Conservation (phyloP, 2,329 filamentous ascomycete species). For the Drechslerella dactyloides region DNA sequence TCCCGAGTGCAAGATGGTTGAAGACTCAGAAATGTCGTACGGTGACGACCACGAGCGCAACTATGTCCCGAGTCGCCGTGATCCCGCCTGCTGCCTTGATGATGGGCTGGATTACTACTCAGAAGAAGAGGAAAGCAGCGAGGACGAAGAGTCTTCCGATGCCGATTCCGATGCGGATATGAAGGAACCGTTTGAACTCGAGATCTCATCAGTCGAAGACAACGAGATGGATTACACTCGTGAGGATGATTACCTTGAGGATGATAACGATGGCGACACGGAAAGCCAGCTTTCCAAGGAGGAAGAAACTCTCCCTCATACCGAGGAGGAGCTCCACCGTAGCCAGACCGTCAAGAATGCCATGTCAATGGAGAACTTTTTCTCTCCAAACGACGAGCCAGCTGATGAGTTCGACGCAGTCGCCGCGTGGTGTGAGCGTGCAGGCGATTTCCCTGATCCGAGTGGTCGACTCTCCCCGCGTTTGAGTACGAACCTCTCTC, state of each 20-base stretch:
- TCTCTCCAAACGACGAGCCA: constrained; percentile 42
- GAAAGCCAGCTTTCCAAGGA: constrained; percentile 21
- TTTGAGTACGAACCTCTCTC: too few relatives aligned
- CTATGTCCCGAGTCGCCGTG: constrained; percentile 5
- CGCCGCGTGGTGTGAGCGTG: background rate
- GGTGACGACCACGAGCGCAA: constrained; percentile 21
- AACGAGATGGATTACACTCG: constrained; percentile 37
- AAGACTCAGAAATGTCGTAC: constrained; percentile 22
- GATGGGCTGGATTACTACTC: constrained; percentile 5
- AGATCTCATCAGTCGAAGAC: constrained; percentile 34
- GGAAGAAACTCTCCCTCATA: constrained; percentile 25
- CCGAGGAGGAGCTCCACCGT: constrained; percentile 7
- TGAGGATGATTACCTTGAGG: constrained; percentile 32
- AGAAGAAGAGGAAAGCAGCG: background rate
- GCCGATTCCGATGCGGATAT: constrained; percentile 46
- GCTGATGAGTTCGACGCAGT: background rate
- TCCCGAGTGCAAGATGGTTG: constrained; percentile 27
- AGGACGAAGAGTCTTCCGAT: constrained; percentile 3
- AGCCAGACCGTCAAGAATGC: constrained; percentile 40
- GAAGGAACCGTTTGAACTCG: constrained; percentile 29
- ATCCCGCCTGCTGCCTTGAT: background rate
- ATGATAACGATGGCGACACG: constrained; percentile 40
- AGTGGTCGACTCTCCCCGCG: too few relatives aligned
- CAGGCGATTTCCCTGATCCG: too few relatives aligned
- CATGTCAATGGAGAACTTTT: constrained; percentile 50